phyloP scores from a whole-genome alignment of 2,329 filamentous ascomycete genomes.

The Diaporthe aspalathi region DNA sequence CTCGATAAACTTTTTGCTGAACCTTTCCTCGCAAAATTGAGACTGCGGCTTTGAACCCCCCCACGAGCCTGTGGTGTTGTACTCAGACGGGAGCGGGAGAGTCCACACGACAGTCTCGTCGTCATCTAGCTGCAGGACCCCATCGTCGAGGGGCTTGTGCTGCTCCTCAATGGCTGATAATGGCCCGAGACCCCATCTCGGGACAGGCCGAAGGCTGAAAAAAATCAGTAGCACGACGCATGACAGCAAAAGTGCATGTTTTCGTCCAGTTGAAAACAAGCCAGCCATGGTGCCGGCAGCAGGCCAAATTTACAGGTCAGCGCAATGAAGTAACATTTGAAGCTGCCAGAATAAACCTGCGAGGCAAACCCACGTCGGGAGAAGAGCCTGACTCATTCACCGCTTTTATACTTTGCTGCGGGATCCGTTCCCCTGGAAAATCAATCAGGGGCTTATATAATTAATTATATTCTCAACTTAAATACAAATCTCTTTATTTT shows the following conservation, averaged over 20 bases:
- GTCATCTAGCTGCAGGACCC: background rate
- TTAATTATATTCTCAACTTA: too few relatives aligned
- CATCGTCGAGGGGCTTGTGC: too few relatives aligned
- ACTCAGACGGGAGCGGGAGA: constrained; percentile 3
- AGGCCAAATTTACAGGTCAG: background rate
- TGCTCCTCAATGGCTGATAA: background rate
- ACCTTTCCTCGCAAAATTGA: constrained; percentile 1
- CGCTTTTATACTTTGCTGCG: constrained; percentile 9
- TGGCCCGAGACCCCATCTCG: too few relatives aligned
- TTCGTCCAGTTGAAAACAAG: constrained; percentile 7
- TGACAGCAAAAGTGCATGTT: background rate
- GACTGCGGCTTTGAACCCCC: background rate
- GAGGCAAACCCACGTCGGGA: background rate
- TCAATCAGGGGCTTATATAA: too few relatives aligned
- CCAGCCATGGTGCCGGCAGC: background rate
- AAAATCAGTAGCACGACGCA: background rate
- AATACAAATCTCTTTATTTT: too few relatives aligned
- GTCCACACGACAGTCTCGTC: background rate
- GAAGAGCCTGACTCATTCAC: constrained; percentile 3
- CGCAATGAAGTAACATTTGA: too few relatives aligned
- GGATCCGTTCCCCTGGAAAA: background rate
- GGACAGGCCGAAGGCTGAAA: background rate
- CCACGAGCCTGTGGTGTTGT: background rate
- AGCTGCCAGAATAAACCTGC: background rate
- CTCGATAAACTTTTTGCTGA: constrained; percentile 47